Evolutionary conservation across 306 rosid species (phyloP).

Genomic region (Sesbania bispinosa): DNA sequence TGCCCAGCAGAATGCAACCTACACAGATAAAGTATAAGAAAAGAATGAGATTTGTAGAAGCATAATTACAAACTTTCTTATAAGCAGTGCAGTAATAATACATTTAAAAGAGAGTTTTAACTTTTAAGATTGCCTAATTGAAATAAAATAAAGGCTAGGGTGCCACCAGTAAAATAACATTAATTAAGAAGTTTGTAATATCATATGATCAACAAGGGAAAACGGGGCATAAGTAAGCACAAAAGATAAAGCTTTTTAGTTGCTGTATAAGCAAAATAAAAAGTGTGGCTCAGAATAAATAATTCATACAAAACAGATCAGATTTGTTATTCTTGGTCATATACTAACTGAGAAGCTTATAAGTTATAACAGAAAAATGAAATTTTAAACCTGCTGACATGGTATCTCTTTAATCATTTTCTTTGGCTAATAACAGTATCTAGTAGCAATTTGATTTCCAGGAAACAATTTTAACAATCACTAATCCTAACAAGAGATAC

Average conservation of each 20-base stretch:
- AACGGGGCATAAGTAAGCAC: neutral
- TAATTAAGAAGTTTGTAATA: neutral
- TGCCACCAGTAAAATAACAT: neutral
- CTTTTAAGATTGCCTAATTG: neutral
- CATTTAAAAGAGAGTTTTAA: neutral
- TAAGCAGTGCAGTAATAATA: neutral
- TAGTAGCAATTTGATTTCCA: neutral
- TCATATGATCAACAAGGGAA: slow-evolving; percentile 9
- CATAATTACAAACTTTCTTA: neutral
- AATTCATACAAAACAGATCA: too few species aligned
- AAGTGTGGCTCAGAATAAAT: neutral
- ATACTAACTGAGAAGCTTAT: too few species aligned
- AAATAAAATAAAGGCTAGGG: neutral
- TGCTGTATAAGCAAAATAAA: neutral
- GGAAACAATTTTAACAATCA: neutral
- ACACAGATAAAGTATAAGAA: neutral
- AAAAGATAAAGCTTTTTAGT: neutral
- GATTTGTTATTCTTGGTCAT: too few species aligned
- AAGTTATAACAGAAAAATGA: too few species aligned
- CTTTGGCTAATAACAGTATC: too few species aligned
- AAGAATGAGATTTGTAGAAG: neutral
- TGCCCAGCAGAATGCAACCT: slow-evolving; percentile 83
- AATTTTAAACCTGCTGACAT: too few species aligned
- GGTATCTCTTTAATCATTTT: too few species aligned
- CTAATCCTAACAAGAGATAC: neutral